Evolutionary conservation across 1,284 basidiomycete genomes (phyloP).

Genomic region (Clitocybe nebularis): DNA sequence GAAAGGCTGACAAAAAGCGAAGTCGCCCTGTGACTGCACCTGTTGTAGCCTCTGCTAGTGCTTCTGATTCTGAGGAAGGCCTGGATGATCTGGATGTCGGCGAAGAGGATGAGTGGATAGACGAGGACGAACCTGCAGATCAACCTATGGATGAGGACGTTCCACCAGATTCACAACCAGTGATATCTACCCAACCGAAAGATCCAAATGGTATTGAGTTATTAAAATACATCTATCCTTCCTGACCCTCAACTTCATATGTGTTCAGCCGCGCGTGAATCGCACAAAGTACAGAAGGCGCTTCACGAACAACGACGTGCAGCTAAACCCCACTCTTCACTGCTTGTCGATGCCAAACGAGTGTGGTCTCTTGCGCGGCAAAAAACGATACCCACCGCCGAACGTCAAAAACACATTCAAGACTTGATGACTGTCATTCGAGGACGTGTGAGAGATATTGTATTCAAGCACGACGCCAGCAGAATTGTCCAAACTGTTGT

Average conservation of each 20-base stretch:
- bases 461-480: constrained; percentile 87
- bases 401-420: constrained; percentile 69
- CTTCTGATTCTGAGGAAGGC: constrained; percentile 29
- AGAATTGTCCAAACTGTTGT: constrained; percentile 84
- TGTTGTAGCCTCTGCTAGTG: constrained; percentile 22
- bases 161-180: constrained; percentile 14
- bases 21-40: constrained; percentile 48
- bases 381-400: constrained; percentile 66
- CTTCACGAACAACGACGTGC: constrained; percentile 66
- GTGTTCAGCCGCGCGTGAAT: constrained; percentile 51
- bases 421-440: constrained; percentile 72
- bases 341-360: constrained; percentile 72
- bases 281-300: constrained; percentile 63
- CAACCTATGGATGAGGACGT: constrained; percentile 27
- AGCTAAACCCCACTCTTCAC: constrained; percentile 72
- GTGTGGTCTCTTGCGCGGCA: constrained; percentile 80
- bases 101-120: constrained; percentile 29
- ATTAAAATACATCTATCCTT: too few relatives aligned
- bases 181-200: constrained; percentile 28
- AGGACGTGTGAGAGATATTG: constrained; percentile 79
- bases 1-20: constrained; percentile 22
- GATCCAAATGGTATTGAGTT: constrained; percentile 59
- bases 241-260: too few relatives aligned
- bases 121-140: constrained; percentile 26
- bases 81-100: constrained; percentile 27